Conservation (phyloP, 495 filamentous ascomycete genomes). For the Neurospora sp. region DNA sequence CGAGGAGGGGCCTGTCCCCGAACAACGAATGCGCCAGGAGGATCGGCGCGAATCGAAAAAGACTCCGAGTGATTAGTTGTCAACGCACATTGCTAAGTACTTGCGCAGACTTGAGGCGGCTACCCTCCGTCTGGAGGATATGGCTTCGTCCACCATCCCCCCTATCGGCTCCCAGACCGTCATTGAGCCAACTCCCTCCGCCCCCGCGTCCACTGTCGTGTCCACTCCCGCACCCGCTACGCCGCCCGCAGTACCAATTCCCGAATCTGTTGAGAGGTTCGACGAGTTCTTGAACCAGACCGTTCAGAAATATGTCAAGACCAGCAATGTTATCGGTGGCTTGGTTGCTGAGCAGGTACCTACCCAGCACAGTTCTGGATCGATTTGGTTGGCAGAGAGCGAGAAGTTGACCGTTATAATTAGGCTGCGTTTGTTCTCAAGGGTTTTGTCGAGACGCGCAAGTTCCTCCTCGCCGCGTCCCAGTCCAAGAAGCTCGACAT, state of each 20-base stretch:
- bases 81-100: conserved; percentile 12
- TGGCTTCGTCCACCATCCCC: conserved; percentile 59
- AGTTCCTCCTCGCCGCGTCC: conserved; percentile 76
- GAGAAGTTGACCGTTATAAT: neutral
- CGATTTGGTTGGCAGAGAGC: neutral
- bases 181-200: conserved; percentile 13
- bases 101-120: conserved; percentile 89
- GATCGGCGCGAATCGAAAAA: neutral
- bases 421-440: conserved; percentile 31
- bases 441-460: conserved; percentile 70
- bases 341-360: conserved; percentile 71
- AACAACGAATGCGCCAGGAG: neutral
- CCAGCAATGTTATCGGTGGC: conserved; percentile 67
- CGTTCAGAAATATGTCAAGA: conserved; percentile 65
- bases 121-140: conserved; percentile 91
- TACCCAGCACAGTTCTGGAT: neutral
- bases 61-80: neutral
- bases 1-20: neutral
- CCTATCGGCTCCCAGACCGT: conserved; percentile 20
- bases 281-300: conserved; percentile 67
- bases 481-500: conserved; percentile 87
- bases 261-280: conserved; percentile 73
- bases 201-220: conserved; percentile 14
- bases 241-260: conserved; percentile 48
- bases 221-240: conserved; percentile 26